Percentiles rank a stretch among this genome's conserved stretches.
Conservation (phyloP, 176 grass and related monocot genomes). For the Thalia dealbata region DNA sequence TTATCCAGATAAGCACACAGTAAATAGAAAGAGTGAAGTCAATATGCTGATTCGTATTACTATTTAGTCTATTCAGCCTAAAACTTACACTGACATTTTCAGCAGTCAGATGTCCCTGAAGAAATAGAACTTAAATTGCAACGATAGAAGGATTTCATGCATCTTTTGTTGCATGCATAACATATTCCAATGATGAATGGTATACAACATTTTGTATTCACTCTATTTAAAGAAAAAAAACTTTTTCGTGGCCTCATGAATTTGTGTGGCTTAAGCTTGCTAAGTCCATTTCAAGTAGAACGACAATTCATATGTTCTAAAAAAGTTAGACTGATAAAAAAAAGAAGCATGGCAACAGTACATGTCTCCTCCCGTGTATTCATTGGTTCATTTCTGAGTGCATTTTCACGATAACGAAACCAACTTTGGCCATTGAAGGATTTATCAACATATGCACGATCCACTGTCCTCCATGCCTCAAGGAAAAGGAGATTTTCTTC, state of each 20-base stretch:
- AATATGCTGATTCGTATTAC: background rate
- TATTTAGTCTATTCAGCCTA: background rate
- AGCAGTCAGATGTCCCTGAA: background rate
- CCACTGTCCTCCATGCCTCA: constrained; percentile 88
- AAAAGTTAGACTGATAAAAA: background rate
- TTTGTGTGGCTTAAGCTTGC: background rate
- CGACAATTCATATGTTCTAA: background rate
- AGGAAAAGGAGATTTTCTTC: constrained; percentile 93
- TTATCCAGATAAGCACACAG: background rate
- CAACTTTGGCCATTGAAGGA: constrained; percentile 94
- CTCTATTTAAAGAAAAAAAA: background rate
- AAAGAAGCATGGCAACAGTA: constrained; percentile 27
- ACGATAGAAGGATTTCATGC: background rate
- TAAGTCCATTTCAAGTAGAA: background rate
- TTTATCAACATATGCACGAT: constrained; percentile 89
- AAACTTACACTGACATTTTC: background rate
- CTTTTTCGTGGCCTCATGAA: background rate
- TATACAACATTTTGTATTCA: background rate
- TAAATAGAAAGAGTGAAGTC: background rate
- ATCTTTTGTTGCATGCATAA: background rate
- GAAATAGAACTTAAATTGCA: background rate
- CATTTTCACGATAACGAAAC: constrained; percentile 84
- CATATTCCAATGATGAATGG: background rate
- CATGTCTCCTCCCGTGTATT: constrained; percentile 90
- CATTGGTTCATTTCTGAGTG: constrained; percentile 76